Conservation (phyloP, 129 eudicot species). For the Kitagawia praeruptora region DNA sequence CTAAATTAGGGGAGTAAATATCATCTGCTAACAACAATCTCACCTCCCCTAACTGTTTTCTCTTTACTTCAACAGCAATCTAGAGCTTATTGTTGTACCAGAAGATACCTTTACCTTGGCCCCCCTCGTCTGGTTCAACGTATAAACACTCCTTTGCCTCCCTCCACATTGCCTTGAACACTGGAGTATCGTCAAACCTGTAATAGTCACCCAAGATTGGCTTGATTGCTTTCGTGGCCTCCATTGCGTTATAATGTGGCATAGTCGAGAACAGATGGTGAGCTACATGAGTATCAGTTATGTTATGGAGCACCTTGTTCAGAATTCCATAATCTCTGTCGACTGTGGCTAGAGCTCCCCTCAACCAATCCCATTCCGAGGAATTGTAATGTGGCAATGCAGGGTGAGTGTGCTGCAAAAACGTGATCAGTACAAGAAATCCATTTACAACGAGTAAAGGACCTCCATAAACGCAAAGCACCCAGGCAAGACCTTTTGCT, state of each 20-base stretch:
- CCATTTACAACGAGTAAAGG: constrained; percentile 20
- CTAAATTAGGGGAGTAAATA: background rate
- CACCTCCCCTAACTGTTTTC: background rate
- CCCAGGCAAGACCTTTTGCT: constrained; percentile 17
- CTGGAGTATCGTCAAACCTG: constrained; percentile 16
- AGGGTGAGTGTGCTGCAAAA: constrained; percentile 20
- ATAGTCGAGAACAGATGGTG: constrained; percentile 20
- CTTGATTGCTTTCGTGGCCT: constrained; percentile 18
- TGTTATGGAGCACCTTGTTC: constrained; percentile 19
- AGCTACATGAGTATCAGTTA: constrained; percentile 20
- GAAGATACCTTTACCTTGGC: constrained; percentile 14
- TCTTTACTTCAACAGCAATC: background rate
- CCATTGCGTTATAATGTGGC: constrained; percentile 22
- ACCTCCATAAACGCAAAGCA: constrained; percentile 18
- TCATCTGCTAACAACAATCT: background rate
- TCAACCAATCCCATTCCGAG: constrained; percentile 22
- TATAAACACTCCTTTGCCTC: constrained; percentile 20
- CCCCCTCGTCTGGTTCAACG: constrained; percentile 10
- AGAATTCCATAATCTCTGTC: constrained; percentile 19
- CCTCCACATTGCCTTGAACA: constrained; percentile 21
- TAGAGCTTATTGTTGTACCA: constrained; percentile 13
- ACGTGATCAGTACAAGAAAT: constrained; percentile 17
- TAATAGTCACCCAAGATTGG: constrained; percentile 16
- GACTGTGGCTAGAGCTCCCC: constrained; percentile 22
- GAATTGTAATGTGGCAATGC: constrained; percentile 14